phyloP scores from a whole-genome alignment of 1,284 basidiomycete species.

The Ustilago cynodontis region DNA sequence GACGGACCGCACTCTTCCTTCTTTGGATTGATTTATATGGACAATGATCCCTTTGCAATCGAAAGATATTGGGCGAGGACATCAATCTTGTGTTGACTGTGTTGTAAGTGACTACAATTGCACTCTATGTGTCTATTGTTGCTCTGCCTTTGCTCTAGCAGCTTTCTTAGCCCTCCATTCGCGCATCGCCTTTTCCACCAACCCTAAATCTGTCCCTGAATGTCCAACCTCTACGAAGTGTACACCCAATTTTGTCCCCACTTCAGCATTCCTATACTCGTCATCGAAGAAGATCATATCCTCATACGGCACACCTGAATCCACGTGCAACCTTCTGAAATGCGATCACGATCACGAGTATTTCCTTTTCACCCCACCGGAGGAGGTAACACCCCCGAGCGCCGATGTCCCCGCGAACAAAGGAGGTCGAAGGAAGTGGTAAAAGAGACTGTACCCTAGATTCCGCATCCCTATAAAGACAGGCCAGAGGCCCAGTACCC shows the following conservation, averaged over 20 bases:
- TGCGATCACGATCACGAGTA: no score
- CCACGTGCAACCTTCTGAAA: slow-evolving; percentile 54
- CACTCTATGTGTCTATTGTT: slow-evolving; percentile 2
- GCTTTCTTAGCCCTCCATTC: slow-evolving; percentile 60
- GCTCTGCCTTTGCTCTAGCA: slow-evolving; percentile 4
- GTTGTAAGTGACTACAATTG: not conserved
- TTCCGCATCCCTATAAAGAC: no score
- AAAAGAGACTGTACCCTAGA: no score
- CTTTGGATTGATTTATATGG: not conserved
- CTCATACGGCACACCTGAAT: slow-evolving; percentile 56
- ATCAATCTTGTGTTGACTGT: no score
- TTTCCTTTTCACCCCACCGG: no score
- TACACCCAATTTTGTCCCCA: slow-evolving; percentile 64
- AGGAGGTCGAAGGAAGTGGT: no score
- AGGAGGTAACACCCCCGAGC: no score
- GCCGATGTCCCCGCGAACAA: no score
- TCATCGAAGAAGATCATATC: slow-evolving; percentile 70
- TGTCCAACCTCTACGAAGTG: slow-evolving; percentile 65
- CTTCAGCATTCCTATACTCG: slow-evolving; percentile 63
- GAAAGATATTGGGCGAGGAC: not conserved
- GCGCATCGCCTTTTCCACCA: slow-evolving; percentile 56
- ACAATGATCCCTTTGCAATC: not conserved
- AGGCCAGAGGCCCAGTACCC: no score
- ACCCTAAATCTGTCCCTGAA: slow-evolving; percentile 55
- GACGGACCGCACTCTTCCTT: not conserved